Evolutionary conservation across 169 alveolate species (phyloP).

Genomic region (Plasmodium inui): DNA sequence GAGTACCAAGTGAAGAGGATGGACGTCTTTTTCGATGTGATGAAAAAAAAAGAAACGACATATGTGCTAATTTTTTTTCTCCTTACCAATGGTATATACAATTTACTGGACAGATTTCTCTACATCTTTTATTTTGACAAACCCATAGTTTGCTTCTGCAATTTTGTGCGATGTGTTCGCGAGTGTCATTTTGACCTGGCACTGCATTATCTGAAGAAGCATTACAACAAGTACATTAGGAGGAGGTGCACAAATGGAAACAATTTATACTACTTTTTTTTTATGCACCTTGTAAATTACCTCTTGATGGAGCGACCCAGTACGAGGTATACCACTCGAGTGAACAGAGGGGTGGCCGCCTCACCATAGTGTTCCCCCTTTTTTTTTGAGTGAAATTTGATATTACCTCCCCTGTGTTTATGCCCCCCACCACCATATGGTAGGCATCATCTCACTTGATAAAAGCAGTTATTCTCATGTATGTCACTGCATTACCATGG

Average conservation of each 20-base stretch:
- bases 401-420: background rate
- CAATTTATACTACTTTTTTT: conserved; percentile 32
- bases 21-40: conserved; percentile 35
- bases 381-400: background rate
- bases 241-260: background rate
- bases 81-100: conserved; percentile 45
- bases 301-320: conserved; percentile 17
- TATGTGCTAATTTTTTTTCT: conserved; percentile 49
- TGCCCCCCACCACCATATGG: background rate
- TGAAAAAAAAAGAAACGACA: conserved; percentile 53
- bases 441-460: background rate
- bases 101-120: conserved; percentile 31
- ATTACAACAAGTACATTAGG: conserved; percentile 42
- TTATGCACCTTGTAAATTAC: conserved; percentile 33
- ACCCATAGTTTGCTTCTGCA: conserved; percentile 29
- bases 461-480: background rate
- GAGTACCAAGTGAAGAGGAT: conserved; percentile 15
- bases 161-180: conserved; percentile 32
- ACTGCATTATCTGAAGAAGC: conserved; percentile 10
- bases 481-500: background rate
- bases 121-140: conserved; percentile 35
- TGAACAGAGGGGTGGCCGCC: background rate
- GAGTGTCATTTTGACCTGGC: conserved; percentile 9
- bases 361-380: background rate
- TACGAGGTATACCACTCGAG: background rate